A percentile compares a stretch with the other conserved stretches of the same genome.
phyloP scores from a whole-genome alignment of 2,329 filamentous ascomycete genomes.

The Chaetomiaceae sp. region DNA sequence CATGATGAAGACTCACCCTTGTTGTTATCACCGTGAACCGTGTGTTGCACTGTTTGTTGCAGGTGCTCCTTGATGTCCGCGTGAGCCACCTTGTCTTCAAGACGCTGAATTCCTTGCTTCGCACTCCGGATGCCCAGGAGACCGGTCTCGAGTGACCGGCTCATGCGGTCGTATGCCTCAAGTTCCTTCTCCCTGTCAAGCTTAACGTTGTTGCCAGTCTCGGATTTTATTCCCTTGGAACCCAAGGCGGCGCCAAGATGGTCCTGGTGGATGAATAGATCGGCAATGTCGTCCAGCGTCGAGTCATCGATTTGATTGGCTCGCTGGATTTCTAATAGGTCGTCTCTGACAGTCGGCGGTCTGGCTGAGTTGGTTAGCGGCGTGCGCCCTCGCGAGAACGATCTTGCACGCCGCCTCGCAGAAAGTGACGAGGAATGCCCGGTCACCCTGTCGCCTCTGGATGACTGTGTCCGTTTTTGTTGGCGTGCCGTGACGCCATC shows the following conservation, averaged over 20 bases:
- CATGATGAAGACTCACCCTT: slow-evolving; percentile 5
- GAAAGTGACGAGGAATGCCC: slow-evolving; percentile 21
- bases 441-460: slow-evolving; percentile 16
- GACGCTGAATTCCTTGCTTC: slow-evolving; percentile 54
- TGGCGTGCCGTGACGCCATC: slow-evolving; percentile 7
- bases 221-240: slow-evolving; percentile 14
- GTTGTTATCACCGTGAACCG: not conserved
- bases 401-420: slow-evolving; percentile 26
- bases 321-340: slow-evolving; percentile 50
- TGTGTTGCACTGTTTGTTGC: not conserved
- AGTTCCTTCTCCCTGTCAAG: slow-evolving; percentile 39
- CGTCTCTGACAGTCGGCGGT: slow-evolving; percentile 52
- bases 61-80: slow-evolving; percentile 28
- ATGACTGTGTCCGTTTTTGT: slow-evolving; percentile 21
- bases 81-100: slow-evolving; percentile 49
- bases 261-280: slow-evolving; percentile 39
- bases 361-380: slow-evolving; percentile 51
- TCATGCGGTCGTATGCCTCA: slow-evolving; percentile 47
- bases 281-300: slow-evolving; percentile 55
- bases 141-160: slow-evolving; percentile 47
- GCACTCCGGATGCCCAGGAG: slow-evolving; percentile 50
- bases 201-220: slow-evolving; percentile 14
- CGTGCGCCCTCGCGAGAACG: slow-evolving; percentile 40
- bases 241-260: slow-evolving; percentile 11
- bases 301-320: slow-evolving; percentile 55